Percentiles rank a stretch among this genome's conserved stretches.
phyloP scores from a whole-genome alignment of 129 eudicot species.

The Centella asiatica region DNA sequence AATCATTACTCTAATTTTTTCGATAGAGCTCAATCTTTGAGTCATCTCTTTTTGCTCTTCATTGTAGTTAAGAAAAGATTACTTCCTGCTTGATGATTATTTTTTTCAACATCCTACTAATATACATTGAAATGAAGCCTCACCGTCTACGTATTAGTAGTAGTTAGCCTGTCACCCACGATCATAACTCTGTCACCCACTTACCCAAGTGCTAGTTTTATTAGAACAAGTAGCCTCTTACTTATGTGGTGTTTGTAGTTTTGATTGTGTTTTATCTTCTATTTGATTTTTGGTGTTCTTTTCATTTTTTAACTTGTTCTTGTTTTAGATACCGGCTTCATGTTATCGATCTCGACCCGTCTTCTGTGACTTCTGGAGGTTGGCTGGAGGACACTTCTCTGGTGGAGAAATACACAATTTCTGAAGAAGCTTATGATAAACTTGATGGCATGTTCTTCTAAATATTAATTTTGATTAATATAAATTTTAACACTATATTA shows the following conservation, averaged over 20 bases:
- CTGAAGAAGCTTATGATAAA: conserved; percentile 88
- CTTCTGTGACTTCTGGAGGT: conserved; percentile 96
- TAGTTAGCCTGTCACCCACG: too few species aligned
- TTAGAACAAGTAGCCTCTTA: background rate
- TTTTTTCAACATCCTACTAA: background rate
- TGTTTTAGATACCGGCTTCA: conserved; percentile 69
- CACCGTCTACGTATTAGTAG: too few species aligned
- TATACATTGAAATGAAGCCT: background rate
- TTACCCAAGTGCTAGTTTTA: background rate
- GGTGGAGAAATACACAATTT: conserved; percentile 83
- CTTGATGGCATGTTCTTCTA: conserved; percentile 56
- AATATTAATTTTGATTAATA: background rate
- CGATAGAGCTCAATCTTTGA: too few species aligned
- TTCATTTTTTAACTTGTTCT: background rate
- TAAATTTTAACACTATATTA: too few species aligned
- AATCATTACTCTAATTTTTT: too few species aligned
- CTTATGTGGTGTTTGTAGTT: background rate
- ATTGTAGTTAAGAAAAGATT: too few species aligned
- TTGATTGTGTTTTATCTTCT: conserved; percentile 1
- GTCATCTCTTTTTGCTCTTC: too few species aligned
- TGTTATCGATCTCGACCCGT: conserved; percentile 87
- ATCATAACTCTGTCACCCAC: background rate
- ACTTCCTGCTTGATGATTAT: too few species aligned
- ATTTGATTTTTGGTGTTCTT: background rate
- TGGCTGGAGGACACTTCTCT: conserved; percentile 97